A percentile compares a stretch with the other conserved stretches of the same genome.
Evolutionary conservation across 192 early-diverging fungal genomes (phyloP).

Genomic region (Funneliformis geosporum): DNA sequence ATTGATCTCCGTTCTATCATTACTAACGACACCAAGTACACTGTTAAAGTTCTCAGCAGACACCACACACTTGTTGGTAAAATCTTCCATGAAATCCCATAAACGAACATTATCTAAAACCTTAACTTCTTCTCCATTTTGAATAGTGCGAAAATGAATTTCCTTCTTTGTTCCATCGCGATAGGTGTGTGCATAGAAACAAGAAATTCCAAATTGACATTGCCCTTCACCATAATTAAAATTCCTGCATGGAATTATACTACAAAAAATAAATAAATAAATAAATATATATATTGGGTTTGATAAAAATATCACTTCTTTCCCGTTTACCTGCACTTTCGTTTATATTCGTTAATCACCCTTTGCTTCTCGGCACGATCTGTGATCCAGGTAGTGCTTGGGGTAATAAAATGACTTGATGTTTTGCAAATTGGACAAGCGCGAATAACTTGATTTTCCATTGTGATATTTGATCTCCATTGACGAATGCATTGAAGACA

Average conservation of each 20-base stretch:
- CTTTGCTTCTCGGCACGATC: slow-evolving; percentile 29
- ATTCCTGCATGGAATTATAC: slow-evolving; percentile 33
- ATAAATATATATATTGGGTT: no score
- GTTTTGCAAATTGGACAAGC: slow-evolving; percentile 32
- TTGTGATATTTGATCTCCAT: slow-evolving; percentile 29
- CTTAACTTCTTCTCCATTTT: slow-evolving; percentile 27
- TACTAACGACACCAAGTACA: background rate
- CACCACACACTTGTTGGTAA: background rate
- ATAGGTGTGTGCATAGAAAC: slow-evolving; percentile 35
- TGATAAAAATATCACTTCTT: background rate
- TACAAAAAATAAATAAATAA: slow-evolving; percentile 16
- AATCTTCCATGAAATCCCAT: slow-evolving; percentile 35
- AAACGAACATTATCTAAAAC: slow-evolving; percentile 31
- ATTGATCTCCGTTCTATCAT: background rate
- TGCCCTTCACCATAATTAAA: slow-evolving; percentile 34
- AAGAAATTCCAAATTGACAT: slow-evolving; percentile 36
- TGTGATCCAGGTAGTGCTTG: slow-evolving; percentile 35
- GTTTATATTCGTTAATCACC: slow-evolving; percentile 33
- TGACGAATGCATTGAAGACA: slow-evolving; percentile 37
- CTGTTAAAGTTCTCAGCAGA: background rate
- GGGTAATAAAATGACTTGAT: slow-evolving; percentile 31
- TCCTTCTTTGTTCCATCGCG: slow-evolving; percentile 34
- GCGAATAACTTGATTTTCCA: slow-evolving; percentile 33
- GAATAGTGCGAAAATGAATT: slow-evolving; percentile 25
- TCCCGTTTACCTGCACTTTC: slow-evolving; percentile 25